Evolutionary conservation across 352 stramenopile species (phyloP).

Genomic region (Globisporangium iwayamae): DNA sequence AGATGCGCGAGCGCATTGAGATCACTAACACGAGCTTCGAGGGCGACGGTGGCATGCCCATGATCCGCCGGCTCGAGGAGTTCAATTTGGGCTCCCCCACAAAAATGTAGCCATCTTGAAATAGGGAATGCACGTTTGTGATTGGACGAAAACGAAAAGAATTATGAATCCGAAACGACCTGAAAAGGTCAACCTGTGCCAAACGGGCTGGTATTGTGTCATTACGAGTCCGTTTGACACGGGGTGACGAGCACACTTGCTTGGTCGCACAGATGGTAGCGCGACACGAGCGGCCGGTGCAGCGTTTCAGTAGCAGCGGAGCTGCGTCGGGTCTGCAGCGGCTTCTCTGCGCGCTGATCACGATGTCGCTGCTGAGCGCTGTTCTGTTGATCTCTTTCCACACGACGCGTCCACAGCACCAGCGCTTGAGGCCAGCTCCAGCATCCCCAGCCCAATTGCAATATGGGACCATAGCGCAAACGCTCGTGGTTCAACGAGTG

Average conservation of each 20-base stretch:
- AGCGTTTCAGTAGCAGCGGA: not conserved
- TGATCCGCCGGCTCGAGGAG: conserved; percentile 84
- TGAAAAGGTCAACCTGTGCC: too few relatives aligned
- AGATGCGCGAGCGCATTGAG: conserved; percentile 94
- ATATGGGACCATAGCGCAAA: not conserved
- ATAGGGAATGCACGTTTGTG: conserved; percentile 2
- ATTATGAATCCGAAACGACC: not conserved
- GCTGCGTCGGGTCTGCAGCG: conserved; percentile 1
- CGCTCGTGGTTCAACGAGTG: not conserved
- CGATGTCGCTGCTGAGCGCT: conserved; percentile 6
- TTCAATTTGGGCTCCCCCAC: conserved; percentile 74
- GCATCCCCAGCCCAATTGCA: not conserved
- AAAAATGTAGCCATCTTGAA: conserved; percentile 24
- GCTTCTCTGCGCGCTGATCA: conserved; percentile 7
- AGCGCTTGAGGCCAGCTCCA: not conserved
- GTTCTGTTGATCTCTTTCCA: conserved; percentile 7
- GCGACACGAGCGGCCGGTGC: not conserved
- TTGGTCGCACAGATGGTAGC: too few relatives aligned
- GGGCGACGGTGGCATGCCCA: conserved; percentile 61
- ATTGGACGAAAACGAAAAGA: conserved; percentile 3
- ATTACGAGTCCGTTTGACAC: too few relatives aligned
- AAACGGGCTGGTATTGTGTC: too few relatives aligned
- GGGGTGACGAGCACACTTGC: not conserved
- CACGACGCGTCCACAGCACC: not conserved
- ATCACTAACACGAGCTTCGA: conserved; percentile 90